These are phyloP conservation scores for Heritiera littoralis DNA, from an alignment of 345 rosid species.

Conservation along the genomic window DNA sequence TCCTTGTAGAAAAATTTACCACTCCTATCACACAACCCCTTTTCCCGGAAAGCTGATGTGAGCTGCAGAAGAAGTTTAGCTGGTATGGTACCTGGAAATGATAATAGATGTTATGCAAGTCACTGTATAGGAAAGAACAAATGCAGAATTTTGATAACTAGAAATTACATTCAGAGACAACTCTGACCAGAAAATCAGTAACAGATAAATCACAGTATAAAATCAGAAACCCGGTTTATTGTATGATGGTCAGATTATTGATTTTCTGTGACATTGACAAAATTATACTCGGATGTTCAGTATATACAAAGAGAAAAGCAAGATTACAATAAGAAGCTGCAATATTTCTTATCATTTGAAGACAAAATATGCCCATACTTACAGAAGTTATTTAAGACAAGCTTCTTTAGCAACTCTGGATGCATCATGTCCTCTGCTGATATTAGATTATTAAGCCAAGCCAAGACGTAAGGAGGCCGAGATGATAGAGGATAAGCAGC, in stretches of 20 bases:
- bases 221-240: not conserved
- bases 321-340: constrained; percentile 3
- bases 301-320: not conserved
- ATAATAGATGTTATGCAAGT: not conserved
- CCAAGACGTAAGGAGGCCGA: constrained; percentile 74
- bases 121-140: not conserved
- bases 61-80: constrained; percentile 90
- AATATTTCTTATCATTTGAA: constrained; percentile 4
- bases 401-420: constrained; percentile 88
- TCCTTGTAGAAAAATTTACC: constrained; percentile 80
- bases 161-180: not conserved
- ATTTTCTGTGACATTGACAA: not conserved
- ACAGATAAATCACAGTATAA: not conserved
- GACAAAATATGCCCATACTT: constrained; percentile 37
- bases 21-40: constrained; percentile 77
- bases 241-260: not conserved
- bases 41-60: constrained; percentile 80
- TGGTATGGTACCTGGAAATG: constrained; percentile 78
- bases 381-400: constrained; percentile 89
- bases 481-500: constrained; percentile 89
- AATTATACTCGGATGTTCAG: not conserved
- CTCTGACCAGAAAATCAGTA: not conserved
- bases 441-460: constrained; percentile 86
- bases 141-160: constrained; percentile 5
- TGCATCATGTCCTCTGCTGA: constrained; percentile 97